Evolutionary conservation across 139 green algal genomes (phyloP), one percentile per base, ranked within the genome.

Genomic region (Chlamydomonas schloesseri): DNA sequence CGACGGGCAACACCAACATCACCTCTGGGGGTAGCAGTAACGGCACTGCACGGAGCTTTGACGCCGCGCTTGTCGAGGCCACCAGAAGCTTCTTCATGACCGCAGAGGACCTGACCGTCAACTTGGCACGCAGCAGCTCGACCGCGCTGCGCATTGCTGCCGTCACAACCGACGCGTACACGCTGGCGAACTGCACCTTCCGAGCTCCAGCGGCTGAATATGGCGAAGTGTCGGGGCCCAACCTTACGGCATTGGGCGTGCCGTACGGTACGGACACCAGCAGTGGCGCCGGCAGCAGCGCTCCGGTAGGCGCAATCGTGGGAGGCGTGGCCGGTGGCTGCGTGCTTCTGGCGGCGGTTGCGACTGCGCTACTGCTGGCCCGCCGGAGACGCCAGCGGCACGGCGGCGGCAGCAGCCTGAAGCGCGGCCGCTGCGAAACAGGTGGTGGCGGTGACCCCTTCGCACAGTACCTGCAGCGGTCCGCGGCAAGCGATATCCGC

Each of bases 401-500:
- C 65, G n/a, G n/a, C n/a, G n/a, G 42, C 42, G 6, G 42, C 42
- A 50, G 42, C 42, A 8, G 42, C 8, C 42, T 5, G 5, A 58
- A 28, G 71, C 31, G 2, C 36, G 36, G 9, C 33, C 18, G 36
- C 69, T 17, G 28, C 47, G 73, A 17, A 24, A 50, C 42, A 50
- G 42, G 5, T 50, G 8, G 6, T 50, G 42, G 42, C 42, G 42
- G 8, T 50, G 42, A 50, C 47, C 47, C 65, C 9, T 85, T 70
- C 33, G 67, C 28, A 13, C 68, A 76, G 67, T 85, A 85, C 67
- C 79, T 76, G 31, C 65, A 24, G 29, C 34, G 17, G 29, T 33
- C 37, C 8, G 47, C 37, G 46, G 78, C 24, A 8, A 34, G 37
- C 14, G 65, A 47, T 1, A 60, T 28, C 31, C 1, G 75, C 11